Base-by-base conservation (phyloP, 441 rosid species). In the Adansonia madagascariensis region DNA sequence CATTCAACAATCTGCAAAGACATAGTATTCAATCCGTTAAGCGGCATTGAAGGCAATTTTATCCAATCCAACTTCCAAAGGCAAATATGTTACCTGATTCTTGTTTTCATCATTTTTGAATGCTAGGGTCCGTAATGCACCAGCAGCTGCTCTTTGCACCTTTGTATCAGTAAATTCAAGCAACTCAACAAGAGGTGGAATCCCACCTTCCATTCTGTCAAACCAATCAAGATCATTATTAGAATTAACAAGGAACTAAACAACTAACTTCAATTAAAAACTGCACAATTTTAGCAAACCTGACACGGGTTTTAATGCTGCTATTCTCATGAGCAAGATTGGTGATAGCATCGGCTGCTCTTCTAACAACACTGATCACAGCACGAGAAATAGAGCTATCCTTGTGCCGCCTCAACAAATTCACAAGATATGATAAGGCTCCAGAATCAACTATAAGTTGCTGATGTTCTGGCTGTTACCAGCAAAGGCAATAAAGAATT, bases 111-210 rank as follows among this genome's bases (percentile, higher is more conserved):
- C 97, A 18, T 95, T 95, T 84, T 94, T 94, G 86, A 95, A 95
- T 63, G 99, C 98, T 80, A 95, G 84, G 66, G 99, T 95, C 79
- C 99, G 87, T 79, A 95, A 79, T 52, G 99, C 95, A 75, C 99
- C 99, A 65, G 99, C 99, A 80, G 99, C 95, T 80, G 99, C 97
- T 86, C 99, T 89, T 82, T 95, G 98, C 82, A 95, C 97, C 82
- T 95, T 95, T 18, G 91, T 75, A 77, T 94, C 99, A 70, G 85
- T 73, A 81, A 92, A 94, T 80, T 92, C 95, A 77, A 95, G 95
- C 87, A 95, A 86, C 81, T 92, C 97, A 41, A 95, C 98, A 3
- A 95, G 91, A 73, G 99, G 98, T n/a, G 98, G 99, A 80, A 95
- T 94, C 49, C 98, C 98, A 31, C 94, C 97, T 86, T 94, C 97